A percentile compares a stretch with the other conserved stretches of the same genome.
phyloP scores from a whole-genome alignment of 768 basidiomycete species.

The Xanthoconium purpureum region DNA sequence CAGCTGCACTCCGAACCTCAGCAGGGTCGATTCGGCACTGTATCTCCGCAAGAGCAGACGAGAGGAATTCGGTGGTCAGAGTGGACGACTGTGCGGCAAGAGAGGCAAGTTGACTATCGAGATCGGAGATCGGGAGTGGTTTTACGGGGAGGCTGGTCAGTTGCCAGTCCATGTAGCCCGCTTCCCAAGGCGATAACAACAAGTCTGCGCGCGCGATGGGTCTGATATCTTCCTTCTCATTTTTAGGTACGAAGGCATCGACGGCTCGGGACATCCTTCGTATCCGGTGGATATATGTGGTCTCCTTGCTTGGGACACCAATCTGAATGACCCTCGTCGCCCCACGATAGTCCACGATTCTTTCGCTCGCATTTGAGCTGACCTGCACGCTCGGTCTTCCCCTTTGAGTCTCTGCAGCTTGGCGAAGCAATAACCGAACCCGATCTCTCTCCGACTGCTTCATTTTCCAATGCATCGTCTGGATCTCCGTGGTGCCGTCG shows the following conservation, averaged over 20 bases:
- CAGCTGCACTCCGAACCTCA: constrained; percentile 58
- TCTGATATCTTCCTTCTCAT: not conserved
- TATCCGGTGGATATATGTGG: constrained; percentile 83
- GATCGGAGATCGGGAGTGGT: constrained; percentile 38
- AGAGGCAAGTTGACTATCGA: constrained; percentile 11
- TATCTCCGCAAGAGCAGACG: constrained; percentile 29
- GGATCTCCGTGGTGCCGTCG: constrained; percentile 52
- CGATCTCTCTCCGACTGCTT: constrained; percentile 16
- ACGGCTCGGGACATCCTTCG: constrained; percentile 79
- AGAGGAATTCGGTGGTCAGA: constrained; percentile 25
- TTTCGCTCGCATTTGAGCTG: constrained; percentile 85
- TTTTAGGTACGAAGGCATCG: constrained; percentile 38
- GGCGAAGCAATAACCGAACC: constrained; percentile 26
- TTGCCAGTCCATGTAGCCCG: constrained; percentile 59
- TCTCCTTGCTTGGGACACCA: constrained; percentile 65
- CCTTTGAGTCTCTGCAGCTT: constrained; percentile 12
- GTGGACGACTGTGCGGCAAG: constrained; percentile 10
- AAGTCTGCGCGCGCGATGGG: constrained; percentile 61
- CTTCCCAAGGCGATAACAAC: constrained; percentile 77
- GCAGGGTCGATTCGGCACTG: constrained; percentile 42
- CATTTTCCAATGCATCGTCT: constrained; percentile 83
- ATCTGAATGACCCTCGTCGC: constrained; percentile 91
- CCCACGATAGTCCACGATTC: constrained; percentile 85
- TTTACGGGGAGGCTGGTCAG: constrained; percentile 70
- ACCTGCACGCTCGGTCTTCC: constrained; percentile 61